Conservation (phyloP, 768 basidiomycete genomes). For the Stropharia rugosoannulata region DNA sequence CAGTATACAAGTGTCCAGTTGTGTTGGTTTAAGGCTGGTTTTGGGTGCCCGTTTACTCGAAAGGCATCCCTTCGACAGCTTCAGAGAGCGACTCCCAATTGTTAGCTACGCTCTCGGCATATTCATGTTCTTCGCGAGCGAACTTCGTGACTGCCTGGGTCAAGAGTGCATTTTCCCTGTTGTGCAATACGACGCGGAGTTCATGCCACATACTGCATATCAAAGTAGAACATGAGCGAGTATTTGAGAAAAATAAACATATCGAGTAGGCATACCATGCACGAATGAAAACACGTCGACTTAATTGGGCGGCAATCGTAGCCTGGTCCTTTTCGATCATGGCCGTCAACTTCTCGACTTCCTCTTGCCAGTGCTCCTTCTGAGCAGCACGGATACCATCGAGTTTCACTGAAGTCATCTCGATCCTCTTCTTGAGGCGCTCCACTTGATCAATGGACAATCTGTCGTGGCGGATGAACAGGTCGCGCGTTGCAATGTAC, state of each 20-base stretch:
- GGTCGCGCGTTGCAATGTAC: slow-evolving; percentile 83
- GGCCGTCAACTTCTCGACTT: slow-evolving; percentile 72
- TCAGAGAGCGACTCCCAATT: slow-evolving; percentile 79
- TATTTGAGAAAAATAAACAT: slow-evolving; percentile 1
- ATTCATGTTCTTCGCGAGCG: slow-evolving; percentile 71
- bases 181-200: slow-evolving; percentile 88
- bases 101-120: slow-evolving; percentile 55
- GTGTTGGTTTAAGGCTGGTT: not conserved
- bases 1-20: not conserved
- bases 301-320: slow-evolving; percentile 70
- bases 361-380: slow-evolving; percentile 85
- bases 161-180: slow-evolving; percentile 81
- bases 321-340: slow-evolving; percentile 86
- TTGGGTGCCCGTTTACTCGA: slow-evolving; percentile 51
- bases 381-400: slow-evolving; percentile 66
- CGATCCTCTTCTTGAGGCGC: slow-evolving; percentile 82
- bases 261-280: slow-evolving; percentile 57
- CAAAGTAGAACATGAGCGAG: slow-evolving; percentile 4
- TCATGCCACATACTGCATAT: slow-evolving; percentile 89
- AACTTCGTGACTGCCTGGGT: slow-evolving; percentile 73
- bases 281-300: slow-evolving; percentile 82
- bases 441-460: slow-evolving; percentile 88
- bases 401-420: slow-evolving; percentile 70
- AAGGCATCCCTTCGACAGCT: slow-evolving; percentile 80
- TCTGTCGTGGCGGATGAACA: slow-evolving; percentile 86